phyloP scores from a whole-genome alignment of 768 basidiomycete species.

The Tylopilus rubrobrunneus region DNA sequence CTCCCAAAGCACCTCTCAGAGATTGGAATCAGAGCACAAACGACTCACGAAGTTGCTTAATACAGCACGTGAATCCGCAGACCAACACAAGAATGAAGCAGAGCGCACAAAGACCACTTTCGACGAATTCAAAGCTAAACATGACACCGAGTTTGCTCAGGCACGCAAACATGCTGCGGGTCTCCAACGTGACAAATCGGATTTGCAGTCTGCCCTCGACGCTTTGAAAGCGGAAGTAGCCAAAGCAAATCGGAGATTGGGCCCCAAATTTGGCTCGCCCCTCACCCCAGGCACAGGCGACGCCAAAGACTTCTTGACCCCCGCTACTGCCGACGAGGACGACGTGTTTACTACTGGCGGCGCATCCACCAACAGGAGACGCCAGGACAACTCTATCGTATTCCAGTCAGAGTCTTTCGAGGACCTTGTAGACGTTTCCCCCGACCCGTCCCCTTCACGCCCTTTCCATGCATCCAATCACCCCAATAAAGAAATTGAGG shows the following conservation, averaged over 20 bases:
- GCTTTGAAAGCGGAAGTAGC: slow-evolving; percentile 67
- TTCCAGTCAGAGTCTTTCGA: slow-evolving; percentile 46
- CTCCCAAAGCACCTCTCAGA: slow-evolving; percentile 58
- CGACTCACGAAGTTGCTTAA: slow-evolving; percentile 74
- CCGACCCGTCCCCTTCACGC: slow-evolving; percentile 57
- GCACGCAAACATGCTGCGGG: slow-evolving; percentile 85
- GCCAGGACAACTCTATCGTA: slow-evolving; percentile 47
- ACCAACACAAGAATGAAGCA: slow-evolving; percentile 82
- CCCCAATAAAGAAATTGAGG: slow-evolving; percentile 77
- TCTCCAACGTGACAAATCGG: slow-evolving; percentile 87
- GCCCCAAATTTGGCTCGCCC: slow-evolving; percentile 65
- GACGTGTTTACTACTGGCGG: slow-evolving; percentile 67
- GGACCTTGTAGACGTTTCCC: slow-evolving; percentile 49
- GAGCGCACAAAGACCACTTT: slow-evolving; percentile 63
- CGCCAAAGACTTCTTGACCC: slow-evolving; percentile 50
- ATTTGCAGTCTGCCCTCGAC: slow-evolving; percentile 81
- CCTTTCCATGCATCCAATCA: slow-evolving; percentile 71
- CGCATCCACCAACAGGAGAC: slow-evolving; percentile 59
- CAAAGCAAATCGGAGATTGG: slow-evolving; percentile 55
- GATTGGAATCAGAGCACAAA: slow-evolving; percentile 80
- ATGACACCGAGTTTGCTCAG: slow-evolving; percentile 93
- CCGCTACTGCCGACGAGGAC: slow-evolving; percentile 49
- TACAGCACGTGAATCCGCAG: slow-evolving; percentile 66
- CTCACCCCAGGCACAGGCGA: slow-evolving; percentile 59
- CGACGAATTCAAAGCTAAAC: slow-evolving; percentile 80